Conservation (phyloP, 768 basidiomycete species). For the Fistulinella prunicolor region DNA sequence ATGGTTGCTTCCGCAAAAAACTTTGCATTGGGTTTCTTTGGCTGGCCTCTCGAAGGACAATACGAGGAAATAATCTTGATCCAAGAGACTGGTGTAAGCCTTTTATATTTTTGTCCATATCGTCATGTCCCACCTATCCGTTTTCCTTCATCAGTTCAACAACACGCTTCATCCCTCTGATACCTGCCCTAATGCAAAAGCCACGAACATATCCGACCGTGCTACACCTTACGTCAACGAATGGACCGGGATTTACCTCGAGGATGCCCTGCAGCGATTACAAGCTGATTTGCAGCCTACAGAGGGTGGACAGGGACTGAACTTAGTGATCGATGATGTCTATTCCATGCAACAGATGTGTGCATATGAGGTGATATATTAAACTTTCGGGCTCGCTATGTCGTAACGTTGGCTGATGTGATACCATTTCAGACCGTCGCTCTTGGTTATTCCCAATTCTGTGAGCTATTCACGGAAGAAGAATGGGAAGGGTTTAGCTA, state of each 20-base stretch:
- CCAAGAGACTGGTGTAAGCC: constrained; percentile 38
- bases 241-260: constrained; percentile 75
- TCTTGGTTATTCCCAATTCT: constrained; percentile 88
- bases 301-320: constrained; percentile 42
- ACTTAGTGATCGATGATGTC: constrained; percentile 63
- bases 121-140: too few species aligned
- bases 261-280: constrained; percentile 59
- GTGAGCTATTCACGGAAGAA: constrained; percentile 82
- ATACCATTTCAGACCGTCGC: constrained; percentile 71
- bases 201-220: constrained; percentile 49
- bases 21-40: constrained; percentile 75
- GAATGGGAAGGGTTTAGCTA: constrained; percentile 96
- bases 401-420: too few species aligned
- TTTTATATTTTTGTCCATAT: too few species aligned
- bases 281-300: constrained; percentile 44
- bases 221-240: constrained; percentile 51
- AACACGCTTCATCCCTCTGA: constrained; percentile 14
- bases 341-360: constrained; percentile 82
- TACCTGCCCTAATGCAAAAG: constrained; percentile 75
- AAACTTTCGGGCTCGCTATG: too few species aligned
- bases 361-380: constrained; percentile 74
- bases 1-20: constrained; percentile 65
- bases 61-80: constrained; percentile 79
- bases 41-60: constrained; percentile 66
- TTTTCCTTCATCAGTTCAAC: background rate